These are phyloP conservation scores for Neocatenulostroma microsporum DNA, from an alignment of 2,329 filamentous ascomycete species.

Conservation along the genomic window DNA sequence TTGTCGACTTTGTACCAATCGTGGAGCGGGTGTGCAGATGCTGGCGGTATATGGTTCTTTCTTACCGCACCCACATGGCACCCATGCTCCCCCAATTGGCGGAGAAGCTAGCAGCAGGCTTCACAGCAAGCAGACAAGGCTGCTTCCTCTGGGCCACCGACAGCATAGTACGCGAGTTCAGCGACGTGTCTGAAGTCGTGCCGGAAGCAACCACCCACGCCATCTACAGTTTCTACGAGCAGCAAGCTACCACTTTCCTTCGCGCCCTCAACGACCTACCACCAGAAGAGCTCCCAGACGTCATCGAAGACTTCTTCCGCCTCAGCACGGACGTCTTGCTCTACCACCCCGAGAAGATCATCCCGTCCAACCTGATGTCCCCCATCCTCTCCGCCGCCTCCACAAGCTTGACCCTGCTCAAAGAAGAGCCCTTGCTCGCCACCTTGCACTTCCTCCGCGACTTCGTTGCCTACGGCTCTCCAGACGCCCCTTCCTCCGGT, in stretches of 20 bases:
- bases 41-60: slow-evolving; percentile 96
- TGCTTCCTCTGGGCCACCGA: slow-evolving; percentile 99
- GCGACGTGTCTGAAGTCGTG: slow-evolving; percentile 78
- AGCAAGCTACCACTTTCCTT: slow-evolving; percentile 83
- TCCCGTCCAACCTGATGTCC: slow-evolving; percentile 68
- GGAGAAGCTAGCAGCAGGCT: slow-evolving; percentile 78
- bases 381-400: slow-evolving; percentile 83
- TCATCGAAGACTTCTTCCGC: slow-evolving; percentile 96
- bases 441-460: slow-evolving; percentile 91
- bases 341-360: slow-evolving; percentile 79
- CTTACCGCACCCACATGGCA: slow-evolving; percentile 81
- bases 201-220: slow-evolving; percentile 75
- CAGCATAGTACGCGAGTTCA: slow-evolving; percentile 90
- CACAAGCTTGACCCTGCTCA: slow-evolving; percentile 78
- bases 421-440: slow-evolving; percentile 83
- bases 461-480: slow-evolving; percentile 76
- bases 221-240: slow-evolving; percentile 92
- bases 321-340: slow-evolving; percentile 84
- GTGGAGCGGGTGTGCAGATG: slow-evolving; percentile 89
- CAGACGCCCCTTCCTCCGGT: slow-evolving; percentile 56
- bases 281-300: slow-evolving; percentile 67
- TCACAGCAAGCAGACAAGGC: slow-evolving; percentile 77
- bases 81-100: slow-evolving; percentile 79
- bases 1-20: slow-evolving; percentile 77
- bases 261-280: slow-evolving; percentile 80